Percentiles rank a stretch among this genome's conserved stretches.
phyloP scores from a whole-genome alignment of 139 green algal species.

The Picochlorum sp. region DNA sequence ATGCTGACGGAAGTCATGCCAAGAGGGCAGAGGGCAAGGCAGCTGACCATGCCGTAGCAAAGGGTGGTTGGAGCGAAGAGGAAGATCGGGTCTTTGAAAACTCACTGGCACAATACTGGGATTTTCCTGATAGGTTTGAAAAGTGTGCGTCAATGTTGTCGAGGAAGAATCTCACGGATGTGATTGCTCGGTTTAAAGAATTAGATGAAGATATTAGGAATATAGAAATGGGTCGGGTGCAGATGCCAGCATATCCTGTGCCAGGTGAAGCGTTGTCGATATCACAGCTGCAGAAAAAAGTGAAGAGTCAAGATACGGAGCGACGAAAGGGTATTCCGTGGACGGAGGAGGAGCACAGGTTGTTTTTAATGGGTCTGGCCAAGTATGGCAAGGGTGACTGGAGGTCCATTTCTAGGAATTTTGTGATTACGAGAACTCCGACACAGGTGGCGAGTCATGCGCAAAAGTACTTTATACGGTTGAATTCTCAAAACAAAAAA shows the following conservation, averaged over 20 bases:
- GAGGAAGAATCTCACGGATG: constrained; percentile 20
- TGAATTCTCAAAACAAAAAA: constrained; percentile 86
- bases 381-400: constrained; percentile 96
- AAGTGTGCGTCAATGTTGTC: constrained; percentile 26
- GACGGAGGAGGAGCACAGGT: constrained; percentile 89
- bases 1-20: background rate
- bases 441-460: constrained; percentile 88
- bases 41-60: background rate
- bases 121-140: constrained; percentile 24
- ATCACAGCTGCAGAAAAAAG: constrained; percentile 34
- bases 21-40: background rate
- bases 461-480: constrained; percentile 92
- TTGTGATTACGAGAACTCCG: constrained; percentile 84
- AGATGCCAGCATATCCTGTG: constrained; percentile 48
- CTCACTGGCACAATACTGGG: constrained; percentile 34
- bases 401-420: constrained; percentile 84
- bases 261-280: constrained; percentile 26
- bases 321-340: constrained; percentile 87
- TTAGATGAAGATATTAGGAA: constrained; percentile 51
- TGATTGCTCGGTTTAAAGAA: constrained; percentile 27
- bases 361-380: constrained; percentile 82
- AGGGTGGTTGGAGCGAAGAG: constrained; percentile 28
- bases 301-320: constrained; percentile 42
- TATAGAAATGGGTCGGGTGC: constrained; percentile 51
- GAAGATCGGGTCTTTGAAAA: constrained; percentile 44